phyloP scores from a whole-genome alignment of 805 yeast genomes.

The Wickerhamiella dianesei region DNA sequence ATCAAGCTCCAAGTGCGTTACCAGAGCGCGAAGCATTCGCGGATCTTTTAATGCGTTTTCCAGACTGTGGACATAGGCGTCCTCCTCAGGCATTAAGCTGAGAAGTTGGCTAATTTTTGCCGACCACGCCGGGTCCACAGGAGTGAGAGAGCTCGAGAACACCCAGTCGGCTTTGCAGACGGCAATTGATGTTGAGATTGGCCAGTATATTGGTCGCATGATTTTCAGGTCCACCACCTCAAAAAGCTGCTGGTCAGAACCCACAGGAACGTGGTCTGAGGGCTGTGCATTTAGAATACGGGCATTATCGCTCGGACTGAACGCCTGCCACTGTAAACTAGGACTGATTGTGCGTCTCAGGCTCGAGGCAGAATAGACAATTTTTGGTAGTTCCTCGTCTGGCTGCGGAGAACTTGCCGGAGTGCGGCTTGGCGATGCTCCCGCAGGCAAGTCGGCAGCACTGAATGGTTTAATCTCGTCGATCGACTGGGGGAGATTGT shows the following conservation, averaged over 20 bases:
- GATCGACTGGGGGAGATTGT: constrained; percentile 15
- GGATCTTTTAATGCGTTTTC: constrained; percentile 19
- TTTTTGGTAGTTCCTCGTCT: constrained; percentile 4
- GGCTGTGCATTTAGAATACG: constrained; percentile 16
- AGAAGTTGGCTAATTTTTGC: constrained; percentile 5
- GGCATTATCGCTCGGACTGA: constrained; percentile 26
- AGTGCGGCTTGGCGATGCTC: neutral
- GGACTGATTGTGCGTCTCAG: constrained; percentile 20
- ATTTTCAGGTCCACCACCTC: constrained; percentile 14
- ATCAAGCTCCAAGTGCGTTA: constrained; percentile 14
- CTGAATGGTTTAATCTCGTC: constrained; percentile 15
- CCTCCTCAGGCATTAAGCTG: constrained; percentile 19
- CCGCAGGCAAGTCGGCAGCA: constrained; percentile 4
- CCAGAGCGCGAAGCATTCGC: constrained; percentile 18
- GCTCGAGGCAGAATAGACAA: constrained; percentile 19
- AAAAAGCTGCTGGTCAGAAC: constrained; percentile 22
- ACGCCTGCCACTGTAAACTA: constrained; percentile 26
- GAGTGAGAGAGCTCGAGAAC: constrained; percentile 24
- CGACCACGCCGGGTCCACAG: constrained; percentile 23
- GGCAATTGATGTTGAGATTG: constrained; percentile 20
- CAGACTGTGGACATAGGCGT: constrained; percentile 19
- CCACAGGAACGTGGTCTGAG: constrained; percentile 21
- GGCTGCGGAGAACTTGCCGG: constrained; percentile 1
- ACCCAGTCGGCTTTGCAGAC: constrained; percentile 29
- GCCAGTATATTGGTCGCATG: constrained; percentile 30